A percentile compares a stretch with the other conserved stretches of the same genome.
Conservation (phyloP, 2,329 filamentous ascomycete species). For the Dryadomyces quercus-mongolicae region DNA sequence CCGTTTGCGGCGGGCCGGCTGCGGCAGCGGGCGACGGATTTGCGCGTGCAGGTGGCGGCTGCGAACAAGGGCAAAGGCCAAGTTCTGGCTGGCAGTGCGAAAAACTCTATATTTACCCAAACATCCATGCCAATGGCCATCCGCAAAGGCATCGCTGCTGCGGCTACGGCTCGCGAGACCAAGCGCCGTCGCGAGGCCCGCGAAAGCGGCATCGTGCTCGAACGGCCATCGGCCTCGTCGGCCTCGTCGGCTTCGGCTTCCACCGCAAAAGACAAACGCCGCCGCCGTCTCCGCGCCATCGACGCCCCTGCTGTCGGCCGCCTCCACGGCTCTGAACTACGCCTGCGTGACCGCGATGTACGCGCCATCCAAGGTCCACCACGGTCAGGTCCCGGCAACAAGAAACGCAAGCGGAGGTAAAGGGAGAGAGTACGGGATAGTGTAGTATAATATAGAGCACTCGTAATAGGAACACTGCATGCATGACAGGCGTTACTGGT, state of each 20-base stretch:
- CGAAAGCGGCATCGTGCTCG: conserved; percentile 85
- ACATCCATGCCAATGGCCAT: conserved; percentile 82
- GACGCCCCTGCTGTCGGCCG: conserved; percentile 70
- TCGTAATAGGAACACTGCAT: too few species aligned
- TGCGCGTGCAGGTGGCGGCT: conserved; percentile 67
- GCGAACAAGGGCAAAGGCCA: too few species aligned
- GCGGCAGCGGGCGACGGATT: conserved; percentile 69
- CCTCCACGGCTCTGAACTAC: conserved; percentile 68
- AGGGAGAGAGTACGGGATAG: too few species aligned
- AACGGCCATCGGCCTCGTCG: conserved; percentile 36
- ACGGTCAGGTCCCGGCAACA: conserved; percentile 21
- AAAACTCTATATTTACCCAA: conserved; percentile 42
- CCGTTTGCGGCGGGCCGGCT: conserved; percentile 52
- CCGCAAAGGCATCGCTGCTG: conserved; percentile 69
- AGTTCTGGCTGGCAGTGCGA: conserved; percentile 43
- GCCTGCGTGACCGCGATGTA: conserved; percentile 67
- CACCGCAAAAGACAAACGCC: conserved; percentile 17
- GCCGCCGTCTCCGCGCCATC: conserved; percentile 31
- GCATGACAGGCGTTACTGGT: background rate
- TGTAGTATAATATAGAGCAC: background rate
- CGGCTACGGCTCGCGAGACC: conserved; percentile 52
- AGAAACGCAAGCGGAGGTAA: conserved; percentile 13
- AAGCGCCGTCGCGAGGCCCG: conserved; percentile 65
- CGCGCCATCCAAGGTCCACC: conserved; percentile 48
- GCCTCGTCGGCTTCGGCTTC: conserved; percentile 22